A percentile compares a stretch with the other conserved stretches of the same genome.
Conservation (phyloP, 352 stramenopile genomes). For the Globisporangium spiculum region DNA sequence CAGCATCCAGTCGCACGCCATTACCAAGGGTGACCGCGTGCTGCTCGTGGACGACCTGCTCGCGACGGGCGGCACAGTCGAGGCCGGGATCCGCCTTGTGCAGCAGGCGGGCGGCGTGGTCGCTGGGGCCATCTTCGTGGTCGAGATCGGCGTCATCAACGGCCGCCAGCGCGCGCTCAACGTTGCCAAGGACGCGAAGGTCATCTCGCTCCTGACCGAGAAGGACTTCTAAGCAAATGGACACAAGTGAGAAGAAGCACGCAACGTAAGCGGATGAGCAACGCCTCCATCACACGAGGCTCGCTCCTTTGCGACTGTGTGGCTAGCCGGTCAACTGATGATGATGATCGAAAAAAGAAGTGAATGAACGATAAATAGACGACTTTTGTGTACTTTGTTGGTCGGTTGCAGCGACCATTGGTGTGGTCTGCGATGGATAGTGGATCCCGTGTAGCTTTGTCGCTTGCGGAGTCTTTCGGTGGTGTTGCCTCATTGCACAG, state of each 20-base stretch:
- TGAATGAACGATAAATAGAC: not conserved
- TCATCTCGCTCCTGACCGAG: constrained; percentile 72
- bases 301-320: not conserved
- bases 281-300: not conserved
- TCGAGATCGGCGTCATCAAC: constrained; percentile 86
- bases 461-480: no score
- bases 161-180: constrained; percentile 49
- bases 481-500: no score
- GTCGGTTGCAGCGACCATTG: not conserved
- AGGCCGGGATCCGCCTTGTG: constrained; percentile 85
- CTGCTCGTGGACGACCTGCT: constrained; percentile 98
- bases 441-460: no score
- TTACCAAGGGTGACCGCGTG: constrained; percentile 82
- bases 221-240: constrained; percentile 50
- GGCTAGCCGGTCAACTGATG: not conserved
- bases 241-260: no score
- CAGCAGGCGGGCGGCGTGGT: constrained; percentile 85
- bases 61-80: constrained; percentile 94
- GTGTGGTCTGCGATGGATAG: not conserved
- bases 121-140: constrained; percentile 92
- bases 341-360: not conserved
- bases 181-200: constrained; percentile 31
- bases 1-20: constrained; percentile 82
- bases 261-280: no score
- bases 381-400: not conserved